A percentile compares a stretch with the other conserved stretches of the same genome.
phyloP scores from a whole-genome alignment of 306 rosid genomes.

The Sophora flavescens region DNA sequence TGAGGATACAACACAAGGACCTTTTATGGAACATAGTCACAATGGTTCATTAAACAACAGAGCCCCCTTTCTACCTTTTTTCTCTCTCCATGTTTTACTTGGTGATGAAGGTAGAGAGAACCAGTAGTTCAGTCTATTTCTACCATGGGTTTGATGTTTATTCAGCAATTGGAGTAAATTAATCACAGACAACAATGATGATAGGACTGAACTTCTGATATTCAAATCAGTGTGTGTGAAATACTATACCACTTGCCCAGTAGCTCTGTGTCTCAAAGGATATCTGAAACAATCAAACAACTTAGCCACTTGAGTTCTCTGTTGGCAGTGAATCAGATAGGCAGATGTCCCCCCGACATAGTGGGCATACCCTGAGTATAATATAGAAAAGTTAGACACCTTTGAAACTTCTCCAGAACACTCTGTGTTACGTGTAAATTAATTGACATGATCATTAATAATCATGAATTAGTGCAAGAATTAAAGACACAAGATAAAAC shows the following conservation, averaged over 20 bases:
- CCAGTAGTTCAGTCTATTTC: constrained; percentile 52
- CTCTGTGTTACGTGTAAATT: not conserved
- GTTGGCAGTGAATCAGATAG: constrained; percentile 58
- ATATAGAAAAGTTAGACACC: constrained; percentile 30
- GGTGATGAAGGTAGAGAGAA: constrained; percentile 22
- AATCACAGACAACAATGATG: constrained; percentile 16
- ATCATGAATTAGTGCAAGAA: not conserved
- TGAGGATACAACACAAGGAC: not conserved
- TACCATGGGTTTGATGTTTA: constrained; percentile 34
- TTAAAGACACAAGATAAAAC: not conserved
- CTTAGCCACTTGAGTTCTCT: constrained; percentile 55
- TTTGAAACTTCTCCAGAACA: constrained; percentile 26
- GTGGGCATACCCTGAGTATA: constrained; percentile 93
- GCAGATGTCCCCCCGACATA: constrained; percentile 92
- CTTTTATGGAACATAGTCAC: constrained; percentile 37
- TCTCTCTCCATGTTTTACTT: not conserved
- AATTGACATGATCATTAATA: constrained; percentile 26
- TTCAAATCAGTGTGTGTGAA: constrained; percentile 39
- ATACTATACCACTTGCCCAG: constrained; percentile 24
- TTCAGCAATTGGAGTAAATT: no score
- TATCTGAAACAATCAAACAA: constrained; percentile 38
- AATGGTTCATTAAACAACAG: not conserved
- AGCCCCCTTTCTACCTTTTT: not conserved
- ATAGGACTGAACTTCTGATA: constrained; percentile 51
- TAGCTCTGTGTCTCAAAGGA: constrained; percentile 26